phyloP scores from a whole-genome alignment of 805 yeast species.

The Candida namnaoensis region DNA sequence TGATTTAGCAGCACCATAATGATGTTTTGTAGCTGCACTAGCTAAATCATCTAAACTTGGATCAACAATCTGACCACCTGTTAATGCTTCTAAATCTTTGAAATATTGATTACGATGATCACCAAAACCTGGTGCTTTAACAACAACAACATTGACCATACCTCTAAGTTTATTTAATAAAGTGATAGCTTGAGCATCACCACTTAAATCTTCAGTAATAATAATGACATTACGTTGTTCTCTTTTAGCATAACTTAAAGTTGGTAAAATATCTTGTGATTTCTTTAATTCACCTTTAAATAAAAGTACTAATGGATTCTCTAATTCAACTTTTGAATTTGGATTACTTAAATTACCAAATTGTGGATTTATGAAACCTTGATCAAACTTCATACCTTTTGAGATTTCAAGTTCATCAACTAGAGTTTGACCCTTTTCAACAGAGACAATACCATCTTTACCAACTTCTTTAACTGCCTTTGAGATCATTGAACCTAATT shows the following conservation, averaged over 20 bases:
- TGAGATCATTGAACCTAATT: constrained; percentile 89
- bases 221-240: constrained; percentile 89
- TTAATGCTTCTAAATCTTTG: constrained; percentile 92
- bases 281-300: constrained; percentile 90
- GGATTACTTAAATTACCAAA: constrained; percentile 92
- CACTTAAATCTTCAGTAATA: constrained; percentile 95
- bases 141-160: constrained; percentile 96
- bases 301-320: constrained; percentile 81
- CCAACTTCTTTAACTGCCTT: constrained; percentile 99
- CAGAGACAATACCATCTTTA: constrained; percentile 98
- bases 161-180: constrained; percentile 97
- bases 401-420: constrained; percentile 97
- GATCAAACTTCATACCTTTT: constrained; percentile 98
- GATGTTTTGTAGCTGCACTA: constrained; percentile 80
- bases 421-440: constrained; percentile 94
- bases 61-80: constrained; percentile 87
- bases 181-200: constrained; percentile 98
- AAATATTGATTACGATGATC: constrained; percentile 97
- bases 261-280: constrained; percentile 86
- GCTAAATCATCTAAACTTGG: constrained; percentile 86
- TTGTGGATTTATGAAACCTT: constrained; percentile 97
- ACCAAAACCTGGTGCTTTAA: constrained; percentile 99
- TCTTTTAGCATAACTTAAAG: constrained; percentile 91
- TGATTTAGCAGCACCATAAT: constrained; percentile 89
- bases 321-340: constrained; percentile 91